phyloP scores from a whole-genome alignment of 2,329 filamentous ascomycete genomes.

The Pezicula radicicola region DNA sequence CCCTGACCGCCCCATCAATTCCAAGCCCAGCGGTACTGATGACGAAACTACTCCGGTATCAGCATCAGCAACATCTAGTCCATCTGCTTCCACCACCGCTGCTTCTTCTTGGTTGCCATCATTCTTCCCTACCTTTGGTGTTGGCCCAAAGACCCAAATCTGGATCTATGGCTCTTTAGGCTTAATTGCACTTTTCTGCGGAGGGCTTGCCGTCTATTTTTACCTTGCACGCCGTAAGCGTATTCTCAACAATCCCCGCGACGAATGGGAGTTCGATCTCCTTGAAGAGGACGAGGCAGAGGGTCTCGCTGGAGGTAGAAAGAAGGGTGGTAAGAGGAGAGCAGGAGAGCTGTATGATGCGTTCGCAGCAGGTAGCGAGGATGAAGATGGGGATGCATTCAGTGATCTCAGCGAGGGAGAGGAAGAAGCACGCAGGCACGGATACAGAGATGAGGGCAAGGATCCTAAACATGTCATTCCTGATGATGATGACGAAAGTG shows the following conservation, averaged over 20 bases:
- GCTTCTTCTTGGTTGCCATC: slow-evolving; percentile 64
- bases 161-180: slow-evolving; percentile 89
- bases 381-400: slow-evolving; percentile 43
- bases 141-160: slow-evolving; percentile 79
- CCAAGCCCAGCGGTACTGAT: slow-evolving; percentile 25
- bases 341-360: slow-evolving; percentile 96
- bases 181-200: slow-evolving; percentile 84
- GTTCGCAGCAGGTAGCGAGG: slow-evolving; percentile 87
- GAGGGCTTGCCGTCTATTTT: slow-evolving; percentile 76
- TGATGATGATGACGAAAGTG: slow-evolving; percentile 34
- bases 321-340: slow-evolving; percentile 49
- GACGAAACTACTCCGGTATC: slow-evolving; percentile 11
- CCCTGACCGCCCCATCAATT: slow-evolving; percentile 57
- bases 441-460: slow-evolving; percentile 28
- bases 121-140: slow-evolving; percentile 86
- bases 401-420: slow-evolving; percentile 39
- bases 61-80: slow-evolving; percentile 22
- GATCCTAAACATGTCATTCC: slow-evolving; percentile 49
- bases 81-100: slow-evolving; percentile 19
- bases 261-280: slow-evolving; percentile 93
- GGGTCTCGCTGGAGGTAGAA: slow-evolving; percentile 43
- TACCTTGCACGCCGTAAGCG: slow-evolving; percentile 75
- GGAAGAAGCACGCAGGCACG: slow-evolving; percentile 29
- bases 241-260: slow-evolving; percentile 69
- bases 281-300: slow-evolving; percentile 77